phyloP scores from a whole-genome alignment of 768 basidiomycete genomes.

The Amanita phalloides region DNA sequence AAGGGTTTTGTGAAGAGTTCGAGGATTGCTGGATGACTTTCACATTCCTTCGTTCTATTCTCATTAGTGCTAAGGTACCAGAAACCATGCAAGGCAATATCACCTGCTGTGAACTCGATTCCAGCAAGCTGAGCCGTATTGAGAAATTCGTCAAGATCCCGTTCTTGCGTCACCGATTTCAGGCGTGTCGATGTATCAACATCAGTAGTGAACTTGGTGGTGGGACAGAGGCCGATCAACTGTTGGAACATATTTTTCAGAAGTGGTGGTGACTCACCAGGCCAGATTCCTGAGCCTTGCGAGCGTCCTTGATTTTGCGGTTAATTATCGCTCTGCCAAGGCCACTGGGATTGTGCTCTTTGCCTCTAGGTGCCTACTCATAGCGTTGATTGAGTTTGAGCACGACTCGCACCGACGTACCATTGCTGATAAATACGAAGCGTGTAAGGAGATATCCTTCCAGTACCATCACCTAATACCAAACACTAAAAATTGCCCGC shows the following conservation, averaged over 20 bases:
- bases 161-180: constrained; percentile 91
- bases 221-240: constrained; percentile 6
- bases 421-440: not conserved
- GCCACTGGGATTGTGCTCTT: constrained; percentile 64
- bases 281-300: constrained; percentile 46
- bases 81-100: not conserved
- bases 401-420: not conserved
- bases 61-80: not conserved
- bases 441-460: no score
- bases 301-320: constrained; percentile 71
- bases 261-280: constrained; percentile 35
- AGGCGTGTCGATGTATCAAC: constrained; percentile 56
- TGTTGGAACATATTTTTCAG: not conserved
- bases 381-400: not conserved
- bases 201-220: constrained; percentile 64
- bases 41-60: constrained; percentile 64
- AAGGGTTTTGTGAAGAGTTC: constrained; percentile 62
- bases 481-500: no score
- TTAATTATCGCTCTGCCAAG: constrained; percentile 96
- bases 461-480: no score
- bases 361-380: constrained; percentile 45
- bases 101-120: constrained; percentile 94
- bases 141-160: constrained; percentile 91
- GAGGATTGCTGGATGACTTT: constrained; percentile 61
- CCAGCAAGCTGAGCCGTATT: constrained; percentile 92